Percentiles rank a stretch among this genome's conserved stretches.
These are phyloP conservation scores for Hanseniaspora mollemarum DNA, from an alignment of 805 yeast species.

Conservation along the genomic window DNA sequence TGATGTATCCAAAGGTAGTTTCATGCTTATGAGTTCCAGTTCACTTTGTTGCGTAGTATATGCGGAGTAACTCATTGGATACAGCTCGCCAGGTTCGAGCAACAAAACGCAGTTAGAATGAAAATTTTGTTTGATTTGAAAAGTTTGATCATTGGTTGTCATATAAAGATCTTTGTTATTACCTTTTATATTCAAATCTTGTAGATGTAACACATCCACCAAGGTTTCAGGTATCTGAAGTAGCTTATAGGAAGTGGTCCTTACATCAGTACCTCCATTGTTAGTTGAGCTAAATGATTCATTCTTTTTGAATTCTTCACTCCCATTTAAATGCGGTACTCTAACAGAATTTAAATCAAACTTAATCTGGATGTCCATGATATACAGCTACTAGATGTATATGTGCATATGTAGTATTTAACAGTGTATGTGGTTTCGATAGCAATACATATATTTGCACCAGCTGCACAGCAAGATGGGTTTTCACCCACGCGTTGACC, in stretches of 20 bases:
- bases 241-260: slow-evolving; percentile 35
- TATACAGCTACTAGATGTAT: background rate
- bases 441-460: too few species aligned
- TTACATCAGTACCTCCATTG: slow-evolving; percentile 10
- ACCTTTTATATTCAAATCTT: slow-evolving; percentile 7
- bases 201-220: slow-evolving; percentile 29
- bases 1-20: slow-evolving; percentile 23
- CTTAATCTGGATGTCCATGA: slow-evolving; percentile 1
- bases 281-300: background rate
- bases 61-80: slow-evolving; percentile 22
- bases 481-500: background rate
- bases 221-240: slow-evolving; percentile 45
- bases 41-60: slow-evolving; percentile 26
- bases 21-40: slow-evolving; percentile 33
- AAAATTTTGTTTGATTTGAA: slow-evolving; percentile 60
- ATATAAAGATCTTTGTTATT: slow-evolving; percentile 23
- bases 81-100: slow-evolving; percentile 19
- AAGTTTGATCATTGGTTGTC: slow-evolving; percentile 50
- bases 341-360: slow-evolving; percentile 3
- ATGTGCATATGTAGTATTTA: too few species aligned
- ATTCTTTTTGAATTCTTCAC: background rate
- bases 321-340: slow-evolving; percentile 2
- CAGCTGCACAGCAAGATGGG: too few species aligned
- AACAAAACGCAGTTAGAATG: slow-evolving; percentile 78
- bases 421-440: too few species aligned